Evolutionary conservation across 352 stramenopile species (phyloP).

Genomic region (Pythium scleroteichum): DNA sequence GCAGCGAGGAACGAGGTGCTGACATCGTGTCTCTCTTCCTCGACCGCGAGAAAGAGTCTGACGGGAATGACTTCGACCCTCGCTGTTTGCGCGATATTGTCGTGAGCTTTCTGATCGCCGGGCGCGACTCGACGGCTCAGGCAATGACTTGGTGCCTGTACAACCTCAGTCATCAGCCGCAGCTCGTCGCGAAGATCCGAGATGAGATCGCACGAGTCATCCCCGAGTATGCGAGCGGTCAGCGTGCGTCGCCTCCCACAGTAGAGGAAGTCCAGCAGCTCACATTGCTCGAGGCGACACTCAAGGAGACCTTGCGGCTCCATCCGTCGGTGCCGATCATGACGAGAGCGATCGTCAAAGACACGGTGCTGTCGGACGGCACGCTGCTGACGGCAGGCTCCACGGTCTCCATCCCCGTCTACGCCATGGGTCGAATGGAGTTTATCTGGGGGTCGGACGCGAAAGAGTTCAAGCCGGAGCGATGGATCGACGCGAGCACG

Average conservation of each 20-base stretch:
- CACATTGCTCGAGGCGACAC: slow-evolving; percentile 38
- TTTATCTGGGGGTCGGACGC: slow-evolving; percentile 46
- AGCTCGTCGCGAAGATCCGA: slow-evolving; percentile 32
- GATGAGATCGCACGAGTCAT: slow-evolving; percentile 35
- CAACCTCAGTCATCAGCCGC: slow-evolving; percentile 8
- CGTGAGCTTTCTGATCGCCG: slow-evolving; percentile 78
- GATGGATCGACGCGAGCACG: slow-evolving; percentile 34
- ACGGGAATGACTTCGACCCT: slow-evolving; percentile 28
- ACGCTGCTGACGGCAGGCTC: slow-evolving; percentile 36
- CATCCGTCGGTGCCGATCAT: slow-evolving; percentile 37
- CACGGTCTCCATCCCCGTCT: slow-evolving; percentile 37
- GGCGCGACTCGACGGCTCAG: slow-evolving; percentile 69
- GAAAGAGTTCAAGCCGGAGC: slow-evolving; percentile 19
- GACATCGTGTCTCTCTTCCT: slow-evolving; percentile 59
- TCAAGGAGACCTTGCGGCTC: slow-evolving; percentile 41
- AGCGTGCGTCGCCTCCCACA: slow-evolving; percentile 12
- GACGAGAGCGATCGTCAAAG: slow-evolving; percentile 19
- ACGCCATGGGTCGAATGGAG: slow-evolving; percentile 38
- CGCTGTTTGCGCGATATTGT: slow-evolving; percentile 63
- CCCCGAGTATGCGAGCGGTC: background rate
- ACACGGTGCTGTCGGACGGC: slow-evolving; percentile 32
- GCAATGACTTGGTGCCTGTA: slow-evolving; percentile 72
- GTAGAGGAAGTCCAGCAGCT: slow-evolving; percentile 45
- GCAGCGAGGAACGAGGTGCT: background rate
- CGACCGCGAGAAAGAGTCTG: slow-evolving; percentile 26